A percentile compares a stretch with the other conserved stretches of the same genome.
Conservation (phyloP, 306 rosid species). For the Gastrolobium bilobum region DNA sequence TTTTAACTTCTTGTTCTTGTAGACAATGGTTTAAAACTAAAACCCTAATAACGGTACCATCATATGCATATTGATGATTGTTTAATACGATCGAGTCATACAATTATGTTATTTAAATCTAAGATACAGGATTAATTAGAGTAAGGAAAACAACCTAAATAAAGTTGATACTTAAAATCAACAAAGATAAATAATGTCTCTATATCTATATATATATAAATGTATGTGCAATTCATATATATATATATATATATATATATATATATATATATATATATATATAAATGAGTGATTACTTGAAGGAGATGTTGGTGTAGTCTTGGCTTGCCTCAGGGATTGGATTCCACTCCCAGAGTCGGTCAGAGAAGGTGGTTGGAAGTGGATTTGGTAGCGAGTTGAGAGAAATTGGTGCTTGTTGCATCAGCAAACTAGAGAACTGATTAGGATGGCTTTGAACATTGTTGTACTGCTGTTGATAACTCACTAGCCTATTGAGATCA, state of each 20-base stretch:
- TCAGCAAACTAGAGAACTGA: constrained; percentile 56
- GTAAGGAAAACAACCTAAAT: constrained; percentile 27
- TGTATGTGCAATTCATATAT: constrained; percentile 47
- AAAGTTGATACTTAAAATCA: constrained; percentile 42
- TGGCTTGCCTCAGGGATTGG: constrained; percentile 76
- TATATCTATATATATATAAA: constrained; percentile 4
- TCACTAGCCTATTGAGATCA: constrained; percentile 79
- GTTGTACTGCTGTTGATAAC: constrained; percentile 64
- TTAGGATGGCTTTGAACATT: constrained; percentile 49
- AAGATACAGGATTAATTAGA: constrained; percentile 30
- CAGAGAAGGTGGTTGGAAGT: constrained; percentile 75
- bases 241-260: not conserved
- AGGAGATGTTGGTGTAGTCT: constrained; percentile 65
- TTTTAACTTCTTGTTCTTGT: not conserved
- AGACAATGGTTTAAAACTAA: constrained; percentile 2
- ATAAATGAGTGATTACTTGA: constrained; percentile 68
- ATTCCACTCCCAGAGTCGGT: constrained; percentile 95
- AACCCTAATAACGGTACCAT: constrained; percentile 22
- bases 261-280: too few relatives aligned
- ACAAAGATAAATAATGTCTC: constrained; percentile 38
- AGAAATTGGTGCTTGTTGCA: constrained; percentile 53
- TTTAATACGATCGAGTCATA: constrained; percentile 44
- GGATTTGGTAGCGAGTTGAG: constrained; percentile 58
- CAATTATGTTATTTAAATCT: constrained; percentile 43
- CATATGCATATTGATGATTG: constrained; percentile 40